phyloP scores from a whole-genome alignment of 306 rosid genomes.

The Cicer arietinum region DNA sequence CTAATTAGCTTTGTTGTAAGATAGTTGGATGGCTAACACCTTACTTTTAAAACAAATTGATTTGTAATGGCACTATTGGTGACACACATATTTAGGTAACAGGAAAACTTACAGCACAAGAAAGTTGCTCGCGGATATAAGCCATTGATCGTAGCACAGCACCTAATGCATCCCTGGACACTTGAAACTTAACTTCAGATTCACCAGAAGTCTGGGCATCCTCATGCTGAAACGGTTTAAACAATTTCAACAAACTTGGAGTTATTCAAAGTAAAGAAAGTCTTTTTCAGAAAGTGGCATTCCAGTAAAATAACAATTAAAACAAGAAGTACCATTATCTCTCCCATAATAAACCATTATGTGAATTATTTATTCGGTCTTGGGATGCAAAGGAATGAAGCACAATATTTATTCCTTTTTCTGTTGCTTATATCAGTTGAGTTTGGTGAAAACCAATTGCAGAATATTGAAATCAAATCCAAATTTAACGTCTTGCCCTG shows the following conservation, averaged over 20 bases:
- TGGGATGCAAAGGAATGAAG: slow-evolving; percentile 14
- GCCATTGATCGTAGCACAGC: slow-evolving; percentile 98
- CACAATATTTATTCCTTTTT: background rate
- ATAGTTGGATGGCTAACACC: slow-evolving; percentile 3
- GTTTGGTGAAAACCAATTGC: slow-evolving; percentile 15
- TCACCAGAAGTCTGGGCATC: slow-evolving; percentile 79
- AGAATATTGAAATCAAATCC: slow-evolving; percentile 13
- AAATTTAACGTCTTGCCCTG: slow-evolving; percentile 19
- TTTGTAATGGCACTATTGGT: background rate
- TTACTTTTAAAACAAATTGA: background rate
- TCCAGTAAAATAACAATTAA: slow-evolving; percentile 1
- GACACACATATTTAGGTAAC: slow-evolving; percentile 36
- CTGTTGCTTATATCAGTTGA: slow-evolving; percentile 31
- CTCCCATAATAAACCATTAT: background rate
- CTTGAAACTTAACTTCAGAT: slow-evolving; percentile 93
- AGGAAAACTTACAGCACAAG: slow-evolving; percentile 65
- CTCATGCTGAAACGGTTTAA: slow-evolving; percentile 71
- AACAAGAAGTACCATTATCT: background rate
- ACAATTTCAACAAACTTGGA: slow-evolving; percentile 34
- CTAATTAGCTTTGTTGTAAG: background rate
- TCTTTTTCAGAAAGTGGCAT: slow-evolving; percentile 20
- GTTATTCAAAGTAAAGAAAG: slow-evolving; percentile 28
- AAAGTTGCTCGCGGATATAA: slow-evolving; percentile 94
- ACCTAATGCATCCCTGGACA: slow-evolving; percentile 84
- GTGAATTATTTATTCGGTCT: slow-evolving; percentile 9